These are phyloP conservation scores for Hypoxylon sp. DNA, from an alignment of 2,329 filamentous ascomycete species.

Conservation along the genomic window DNA sequence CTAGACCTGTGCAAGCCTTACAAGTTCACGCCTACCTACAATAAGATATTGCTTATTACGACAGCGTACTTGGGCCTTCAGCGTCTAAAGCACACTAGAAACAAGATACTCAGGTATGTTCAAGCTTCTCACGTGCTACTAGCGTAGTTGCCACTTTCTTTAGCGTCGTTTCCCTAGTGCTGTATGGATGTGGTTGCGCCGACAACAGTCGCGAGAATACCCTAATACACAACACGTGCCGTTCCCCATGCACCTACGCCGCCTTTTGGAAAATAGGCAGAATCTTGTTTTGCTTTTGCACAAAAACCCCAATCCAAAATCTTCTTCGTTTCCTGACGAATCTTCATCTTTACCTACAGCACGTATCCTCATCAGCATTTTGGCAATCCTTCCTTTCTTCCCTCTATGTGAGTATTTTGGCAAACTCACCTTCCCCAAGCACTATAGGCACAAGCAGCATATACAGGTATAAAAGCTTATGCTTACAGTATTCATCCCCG, in stretches of 20 bases:
- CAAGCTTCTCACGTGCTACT: background rate
- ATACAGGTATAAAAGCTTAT: no score
- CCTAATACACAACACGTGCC: background rate
- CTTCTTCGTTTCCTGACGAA: background rate
- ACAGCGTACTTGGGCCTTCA: background rate
- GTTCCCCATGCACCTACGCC: background rate
- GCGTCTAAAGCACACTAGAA: background rate
- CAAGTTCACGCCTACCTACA: no score
- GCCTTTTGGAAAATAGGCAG: background rate
- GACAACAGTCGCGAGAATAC: background rate
- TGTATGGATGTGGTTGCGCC: background rate
- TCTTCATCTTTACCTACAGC: background rate
- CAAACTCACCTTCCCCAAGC: no score
- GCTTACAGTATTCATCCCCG: no score
- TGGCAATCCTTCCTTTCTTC: no score
- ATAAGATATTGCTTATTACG: background rate
- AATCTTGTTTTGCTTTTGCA: background rate
- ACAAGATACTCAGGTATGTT: background rate
- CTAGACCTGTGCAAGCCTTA: no score
- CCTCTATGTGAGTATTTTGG: no score
- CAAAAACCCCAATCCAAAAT: background rate
- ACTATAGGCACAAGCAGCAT: no score
- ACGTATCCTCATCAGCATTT: background rate
- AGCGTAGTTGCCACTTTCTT: background rate
- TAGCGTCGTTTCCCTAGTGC: background rate